phyloP scores from a whole-genome alignment of 148 eudicot genomes.

The Mesembryanthemum crystallinum region DNA sequence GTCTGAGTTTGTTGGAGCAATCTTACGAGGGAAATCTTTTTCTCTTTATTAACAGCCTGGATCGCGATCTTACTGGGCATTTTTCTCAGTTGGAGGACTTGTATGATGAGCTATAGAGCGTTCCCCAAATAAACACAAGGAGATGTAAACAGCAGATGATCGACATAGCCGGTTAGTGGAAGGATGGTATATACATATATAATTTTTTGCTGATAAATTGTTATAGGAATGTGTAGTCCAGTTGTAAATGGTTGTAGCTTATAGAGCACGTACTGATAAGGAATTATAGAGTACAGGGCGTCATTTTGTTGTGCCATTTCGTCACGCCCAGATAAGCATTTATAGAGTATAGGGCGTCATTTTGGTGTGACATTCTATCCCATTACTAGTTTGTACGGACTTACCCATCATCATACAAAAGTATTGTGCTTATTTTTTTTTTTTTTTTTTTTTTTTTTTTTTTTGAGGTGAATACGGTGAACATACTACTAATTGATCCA shows the following conservation, averaged over 20 bases:
- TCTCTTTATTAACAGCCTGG: conserved; percentile 42
- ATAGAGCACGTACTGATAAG: not conserved
- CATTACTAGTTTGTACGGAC: too few relatives aligned
- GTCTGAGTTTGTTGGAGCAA: conserved; percentile 21
- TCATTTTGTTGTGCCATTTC: not conserved
- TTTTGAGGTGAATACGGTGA: too few relatives aligned
- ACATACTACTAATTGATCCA: too few relatives aligned
- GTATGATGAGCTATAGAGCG: conserved; percentile 22
- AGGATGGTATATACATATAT: not conserved
- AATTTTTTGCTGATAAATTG: not conserved
- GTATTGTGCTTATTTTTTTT: too few relatives aligned
- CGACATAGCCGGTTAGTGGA: not conserved
- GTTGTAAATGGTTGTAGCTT: conserved; percentile 13
- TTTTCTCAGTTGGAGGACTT: conserved; percentile 19
- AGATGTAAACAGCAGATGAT: conserved; percentile 6
- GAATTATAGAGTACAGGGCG: not conserved
- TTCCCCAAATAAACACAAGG: conserved; percentile 6
- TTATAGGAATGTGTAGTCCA: not conserved
- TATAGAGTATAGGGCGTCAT: too few relatives aligned
- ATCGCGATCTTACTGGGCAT: conserved; percentile 28
- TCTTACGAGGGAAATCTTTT: conserved; percentile 28
- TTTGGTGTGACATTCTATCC: too few relatives aligned
- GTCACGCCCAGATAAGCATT: too few relatives aligned
- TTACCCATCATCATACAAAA: too few relatives aligned
- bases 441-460: too few relatives aligned